Base-by-base conservation (phyloP, 2,329 filamentous ascomycete genomes). In the Diaporthe citriasiana region DNA sequence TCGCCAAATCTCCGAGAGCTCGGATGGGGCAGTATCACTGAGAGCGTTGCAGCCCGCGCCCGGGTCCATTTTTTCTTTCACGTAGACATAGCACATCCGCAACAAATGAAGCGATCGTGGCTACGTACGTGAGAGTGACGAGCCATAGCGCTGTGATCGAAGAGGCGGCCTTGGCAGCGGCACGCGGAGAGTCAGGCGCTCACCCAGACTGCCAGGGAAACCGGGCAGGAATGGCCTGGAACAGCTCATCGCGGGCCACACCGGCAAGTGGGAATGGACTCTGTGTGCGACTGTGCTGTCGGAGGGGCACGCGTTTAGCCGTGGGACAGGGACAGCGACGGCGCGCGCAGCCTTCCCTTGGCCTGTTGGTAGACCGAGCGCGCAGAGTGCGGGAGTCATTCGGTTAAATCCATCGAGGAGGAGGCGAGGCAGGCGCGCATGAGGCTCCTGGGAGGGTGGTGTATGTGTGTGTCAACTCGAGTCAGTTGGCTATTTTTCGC, bases 401-500 rank as follows among this genome's bases (percentile, higher is more conserved):
- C 63, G 47, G 33, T 30, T 2, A 13, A 53, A 53, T 38, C 27
- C 22, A 12, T 65, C 30, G 7, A 35, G 35, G 38, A 4, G 25
- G 40, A 38, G 63, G 45, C 60, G 22, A 66, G 60, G 60, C 33
- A 38, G 63, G 63, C 63, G 63, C 47, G 63, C 63, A 40, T 68
- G 47, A 68, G 47, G 45, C 51, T 35, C 45, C 47, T 35, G 13
- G 30, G 22, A 66, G 30, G 30, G n/a, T 66, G 45, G 45, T 38
- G 25, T 38, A 10, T n/a, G n/a, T 50, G 40, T 66, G 63, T 66
- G 33, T 66, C 63, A 66, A 8, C 33, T 68, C 33, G 63, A 68
- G 63, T 68, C 63, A 68, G 47, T 53, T 40, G 33, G 47, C 63
- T 68, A 68, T 68, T 53, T 68, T 68, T 53, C 47, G 63, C 63